Evolutionary conservation across 2,329 filamentous ascomycete species (phyloP).

Genomic region (Colletotrichum brevisporum): DNA sequence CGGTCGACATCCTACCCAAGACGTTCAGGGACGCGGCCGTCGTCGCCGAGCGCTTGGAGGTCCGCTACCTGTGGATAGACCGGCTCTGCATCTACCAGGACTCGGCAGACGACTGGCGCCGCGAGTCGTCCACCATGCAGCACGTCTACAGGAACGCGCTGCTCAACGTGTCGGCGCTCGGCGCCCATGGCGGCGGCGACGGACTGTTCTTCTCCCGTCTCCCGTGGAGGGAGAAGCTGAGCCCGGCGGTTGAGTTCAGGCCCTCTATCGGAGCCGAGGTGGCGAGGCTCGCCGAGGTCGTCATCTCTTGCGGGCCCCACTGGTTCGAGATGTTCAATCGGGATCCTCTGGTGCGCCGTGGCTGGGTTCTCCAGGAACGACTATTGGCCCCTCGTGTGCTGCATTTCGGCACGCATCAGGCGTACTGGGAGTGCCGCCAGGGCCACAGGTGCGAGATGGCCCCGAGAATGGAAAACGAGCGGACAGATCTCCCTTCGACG

Average conservation of each 20-base stretch:
- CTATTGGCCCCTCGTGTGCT: not conserved
- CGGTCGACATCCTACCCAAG: not conserved
- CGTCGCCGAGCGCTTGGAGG: not conserved
- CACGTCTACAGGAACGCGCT: not conserved
- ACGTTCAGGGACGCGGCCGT: conserved; percentile 3
- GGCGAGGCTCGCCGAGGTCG: too few relatives aligned
- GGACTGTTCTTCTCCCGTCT: too few relatives aligned
- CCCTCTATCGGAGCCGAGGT: too few relatives aligned
- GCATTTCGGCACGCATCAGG: not conserved
- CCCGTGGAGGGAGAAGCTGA: too few relatives aligned
- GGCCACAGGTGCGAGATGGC: not conserved
- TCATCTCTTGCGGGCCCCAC: too few relatives aligned
- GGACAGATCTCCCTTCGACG: too few relatives aligned
- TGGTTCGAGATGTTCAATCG: too few relatives aligned
- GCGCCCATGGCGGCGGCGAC: too few relatives aligned
- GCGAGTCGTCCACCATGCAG: conserved; percentile 6
- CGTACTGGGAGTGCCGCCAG: conserved; percentile 4
- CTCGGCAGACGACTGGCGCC: not conserved
- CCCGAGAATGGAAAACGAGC: too few relatives aligned
- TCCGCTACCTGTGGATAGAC: conserved; percentile 10
- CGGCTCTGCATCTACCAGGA: conserved; percentile 1
- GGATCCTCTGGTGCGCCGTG: too few relatives aligned
- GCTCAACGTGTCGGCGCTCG: not conserved
- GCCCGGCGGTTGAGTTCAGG: too few relatives aligned
- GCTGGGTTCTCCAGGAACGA: conserved; percentile 2